Evolutionary conservation across 345 rosid genomes (phyloP).

Genomic region (Litchi chinensis): DNA sequence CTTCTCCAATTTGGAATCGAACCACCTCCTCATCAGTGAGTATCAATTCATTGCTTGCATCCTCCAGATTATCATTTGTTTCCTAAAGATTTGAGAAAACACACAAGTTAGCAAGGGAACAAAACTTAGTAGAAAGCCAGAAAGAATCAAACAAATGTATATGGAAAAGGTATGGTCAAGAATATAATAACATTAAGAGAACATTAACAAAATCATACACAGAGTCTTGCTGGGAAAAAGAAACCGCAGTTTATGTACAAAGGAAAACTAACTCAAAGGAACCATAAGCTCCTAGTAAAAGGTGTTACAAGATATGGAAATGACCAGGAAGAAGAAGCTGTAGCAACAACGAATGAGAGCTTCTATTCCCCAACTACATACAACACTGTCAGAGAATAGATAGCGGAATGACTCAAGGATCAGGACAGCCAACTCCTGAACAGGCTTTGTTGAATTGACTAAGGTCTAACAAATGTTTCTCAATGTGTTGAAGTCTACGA

Average conservation of each 20-base stretch:
- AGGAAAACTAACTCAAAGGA: neutral
- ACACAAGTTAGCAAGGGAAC: neutral
- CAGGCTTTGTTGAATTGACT: neutral
- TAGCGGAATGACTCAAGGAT: neutral
- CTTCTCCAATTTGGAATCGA: conserved; percentile 88
- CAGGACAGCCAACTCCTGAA: neutral
- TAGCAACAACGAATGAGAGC: neutral
- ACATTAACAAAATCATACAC: neutral
- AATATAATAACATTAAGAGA: neutral
- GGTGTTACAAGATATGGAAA: neutral
- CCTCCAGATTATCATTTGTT: conserved; percentile 83
- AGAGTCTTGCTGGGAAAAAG: neutral
- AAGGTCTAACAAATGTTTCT: neutral
- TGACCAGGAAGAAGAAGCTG: neutral
- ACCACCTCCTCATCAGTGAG: conserved; percentile 90
- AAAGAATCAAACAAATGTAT: neutral
- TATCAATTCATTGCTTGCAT: conserved; percentile 88
- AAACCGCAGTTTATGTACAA: neutral
- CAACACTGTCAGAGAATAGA: neutral
- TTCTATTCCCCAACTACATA: neutral
- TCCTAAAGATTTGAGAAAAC: conserved; percentile 48
- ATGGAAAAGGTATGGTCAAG: neutral
- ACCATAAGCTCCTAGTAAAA: neutral
- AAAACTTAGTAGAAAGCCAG: neutral
- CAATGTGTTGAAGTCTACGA: neutral